Evolutionary conservation across 2,329 filamentous ascomycete species (phyloP).

Genomic region (Hypoxylon sp.): DNA sequence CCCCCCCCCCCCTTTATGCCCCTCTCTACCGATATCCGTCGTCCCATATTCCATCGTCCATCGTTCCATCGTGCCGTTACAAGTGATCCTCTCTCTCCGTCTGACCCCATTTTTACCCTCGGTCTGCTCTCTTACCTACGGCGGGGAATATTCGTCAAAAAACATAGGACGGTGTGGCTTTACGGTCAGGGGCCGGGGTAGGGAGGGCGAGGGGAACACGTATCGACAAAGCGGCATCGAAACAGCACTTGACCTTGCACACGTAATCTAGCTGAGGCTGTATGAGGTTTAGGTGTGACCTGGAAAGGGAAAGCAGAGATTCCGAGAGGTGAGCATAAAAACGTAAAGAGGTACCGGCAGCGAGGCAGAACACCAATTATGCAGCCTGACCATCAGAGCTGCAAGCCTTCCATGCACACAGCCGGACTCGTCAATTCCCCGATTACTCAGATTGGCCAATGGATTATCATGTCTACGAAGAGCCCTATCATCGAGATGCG

Average conservation of each 20-base stretch:
- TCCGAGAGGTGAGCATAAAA: conserved; percentile 1
- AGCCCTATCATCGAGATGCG: conserved; percentile 14
- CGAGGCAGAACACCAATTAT: conserved; percentile 21
- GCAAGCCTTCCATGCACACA: conserved; percentile 19
- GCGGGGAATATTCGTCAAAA: conserved; percentile 18
- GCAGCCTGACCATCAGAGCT: conserved; percentile 23
- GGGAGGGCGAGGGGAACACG: too few species aligned
- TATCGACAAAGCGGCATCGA: neutral
- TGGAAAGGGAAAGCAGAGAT: conserved; percentile 3
- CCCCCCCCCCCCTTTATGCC: too few species aligned
- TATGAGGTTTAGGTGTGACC: conserved; percentile 22
- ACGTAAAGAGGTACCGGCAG: conserved; percentile 2
- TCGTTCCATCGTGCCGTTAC: conserved; percentile 6
- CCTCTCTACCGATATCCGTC: too few species aligned
- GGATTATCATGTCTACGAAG: conserved; percentile 1
- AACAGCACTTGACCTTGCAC: conserved; percentile 17
- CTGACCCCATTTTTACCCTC: conserved; percentile 34
- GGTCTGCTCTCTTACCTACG: conserved; percentile 10
- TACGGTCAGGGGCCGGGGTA: conserved; percentile 17
- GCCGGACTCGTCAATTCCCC: conserved; percentile 8
- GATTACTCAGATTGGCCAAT: conserved; percentile 7
- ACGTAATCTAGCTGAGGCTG: conserved; percentile 24
- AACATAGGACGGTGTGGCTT: conserved; percentile 14
- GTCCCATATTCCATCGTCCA: neutral
- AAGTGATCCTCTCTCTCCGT: conserved; percentile 17